Conservation (phyloP, 345 rosid genomes). For the Draba incana region DNA sequence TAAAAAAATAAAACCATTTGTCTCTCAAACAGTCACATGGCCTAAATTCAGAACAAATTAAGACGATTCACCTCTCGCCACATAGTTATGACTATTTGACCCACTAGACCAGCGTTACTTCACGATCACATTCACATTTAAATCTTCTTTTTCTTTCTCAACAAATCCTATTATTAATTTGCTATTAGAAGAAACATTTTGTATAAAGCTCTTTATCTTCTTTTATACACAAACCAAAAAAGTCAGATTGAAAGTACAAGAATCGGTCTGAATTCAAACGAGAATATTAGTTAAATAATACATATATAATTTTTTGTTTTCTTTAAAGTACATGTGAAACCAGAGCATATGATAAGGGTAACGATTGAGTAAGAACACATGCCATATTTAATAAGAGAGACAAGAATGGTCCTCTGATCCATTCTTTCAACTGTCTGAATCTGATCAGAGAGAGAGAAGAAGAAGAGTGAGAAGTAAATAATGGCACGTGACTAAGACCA, state of each 20-base stretch:
- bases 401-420: slow-evolving; percentile 44
- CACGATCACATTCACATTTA: slow-evolving; percentile 29
- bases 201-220: neutral
- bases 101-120: slow-evolving; percentile 31
- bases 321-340: slow-evolving; percentile 40
- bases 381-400: slow-evolving; percentile 43
- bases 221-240: neutral
- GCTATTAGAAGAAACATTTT: slow-evolving; percentile 20
- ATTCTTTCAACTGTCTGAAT: slow-evolving; percentile 27
- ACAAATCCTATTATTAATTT: neutral
- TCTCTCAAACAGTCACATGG: slow-evolving; percentile 32
- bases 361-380: slow-evolving; percentile 40
- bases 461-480: slow-evolving; percentile 49
- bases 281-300: slow-evolving; percentile 35
- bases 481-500: slow-evolving; percentile 60
- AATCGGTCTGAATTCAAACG: slow-evolving; percentile 31
- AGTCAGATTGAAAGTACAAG: slow-evolving; percentile 34
- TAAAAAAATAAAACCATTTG: neutral
- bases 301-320: neutral
- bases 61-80: slow-evolving; percentile 27
- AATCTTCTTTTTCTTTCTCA: neutral
- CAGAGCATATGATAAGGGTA: slow-evolving; percentile 40
- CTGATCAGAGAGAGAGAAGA: slow-evolving; percentile 27
- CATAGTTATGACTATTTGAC: slow-evolving; percentile 31
- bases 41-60: slow-evolving; percentile 25